phyloP scores from a whole-genome alignment of 202 grass and related monocot species.

The Zoysia matrella region DNA sequence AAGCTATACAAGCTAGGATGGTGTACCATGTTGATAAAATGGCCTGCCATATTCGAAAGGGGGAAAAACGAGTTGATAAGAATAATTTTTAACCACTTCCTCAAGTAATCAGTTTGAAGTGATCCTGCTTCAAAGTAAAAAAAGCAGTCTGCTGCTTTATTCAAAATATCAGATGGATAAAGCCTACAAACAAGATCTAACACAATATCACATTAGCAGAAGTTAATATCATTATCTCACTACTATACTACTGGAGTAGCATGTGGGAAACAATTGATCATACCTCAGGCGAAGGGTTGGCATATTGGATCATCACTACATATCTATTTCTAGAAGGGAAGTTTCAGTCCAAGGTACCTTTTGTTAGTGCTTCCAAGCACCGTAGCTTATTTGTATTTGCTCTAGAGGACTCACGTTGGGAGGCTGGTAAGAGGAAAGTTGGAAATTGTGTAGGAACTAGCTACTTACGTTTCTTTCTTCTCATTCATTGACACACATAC shows the following conservation, averaged over 20 bases:
- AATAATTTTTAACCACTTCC: neutral
- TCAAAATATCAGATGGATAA: slow-evolving; percentile 22
- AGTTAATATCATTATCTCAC: neutral
- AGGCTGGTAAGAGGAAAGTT: too few relatives aligned
- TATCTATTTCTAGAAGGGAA: too few relatives aligned
- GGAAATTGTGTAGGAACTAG: too few relatives aligned
- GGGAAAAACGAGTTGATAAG: neutral
- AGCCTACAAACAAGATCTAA: slow-evolving; percentile 22
- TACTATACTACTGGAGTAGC: neutral
- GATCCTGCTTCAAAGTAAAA: slow-evolving; percentile 12
- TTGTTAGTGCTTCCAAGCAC: too few relatives aligned
- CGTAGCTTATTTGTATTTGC: too few relatives aligned
- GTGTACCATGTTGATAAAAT: slow-evolving; percentile 40
- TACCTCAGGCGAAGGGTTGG: neutral
- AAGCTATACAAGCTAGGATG: neutral
- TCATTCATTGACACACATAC: too few relatives aligned
- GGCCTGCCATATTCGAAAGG: neutral
- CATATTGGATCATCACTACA: too few relatives aligned
- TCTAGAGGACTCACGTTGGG: too few relatives aligned
- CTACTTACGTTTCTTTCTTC: too few relatives aligned
- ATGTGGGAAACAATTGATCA: neutral
- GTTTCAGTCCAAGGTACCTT: too few relatives aligned
- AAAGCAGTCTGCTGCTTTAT: neutral
- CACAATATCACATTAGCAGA: neutral
- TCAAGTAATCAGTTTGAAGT: slow-evolving; percentile 9